Evolutionary conservation across 164 flowering plant genomes (phyloP), one percentile per base, ranked within the genome.

Genomic region (Dillenia suffruticosa): DNA sequence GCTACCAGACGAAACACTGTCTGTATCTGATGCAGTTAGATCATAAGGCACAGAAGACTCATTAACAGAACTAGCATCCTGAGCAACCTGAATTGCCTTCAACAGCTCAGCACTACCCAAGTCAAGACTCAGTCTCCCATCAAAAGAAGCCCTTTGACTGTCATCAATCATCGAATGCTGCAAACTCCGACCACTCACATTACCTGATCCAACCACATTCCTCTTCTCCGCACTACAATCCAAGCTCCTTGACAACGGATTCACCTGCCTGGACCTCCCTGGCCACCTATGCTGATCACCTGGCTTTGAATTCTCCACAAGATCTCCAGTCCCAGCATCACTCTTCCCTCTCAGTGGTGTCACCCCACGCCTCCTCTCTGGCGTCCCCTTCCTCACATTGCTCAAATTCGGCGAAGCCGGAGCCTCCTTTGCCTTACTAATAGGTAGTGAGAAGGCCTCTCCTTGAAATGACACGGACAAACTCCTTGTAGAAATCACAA

Each of bases 1-100:
- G 73, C 98, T 86, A 53, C 96, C 96, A 17, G 98, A 94, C 16
- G 98, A 94, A 58, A 87, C 93, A 74, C 97, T 94, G n/a, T 94
- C 97, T 12, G 91, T 80, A 75, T 94, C 98, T 15, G 98, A 90
- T 6, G 91, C 84, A 44, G 86, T 75, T 44, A 82, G 80, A 75
- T 92, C 95, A 68, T 75, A 81, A 40, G 82, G 72, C 61, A 64
- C 72, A 44, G 75, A 68, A 46, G 79, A 76, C 56, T 80, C 84
- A 62, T 79, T 79, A 11, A 51, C 75, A 12, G 74, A 81, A 76
- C 71, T 74, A 1, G 70, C 74, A 76, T 82, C 80, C 54, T 65
- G 62, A 19, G 67, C 68, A 53, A 61, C 70, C 61, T 63, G 60
- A 66, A 51, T 56, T 4, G 57, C 63, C 51, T 65, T 78, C 22